phyloP scores from a whole-genome alignment of 2,329 filamentous ascomycete genomes.

The Bisporella sp. region DNA sequence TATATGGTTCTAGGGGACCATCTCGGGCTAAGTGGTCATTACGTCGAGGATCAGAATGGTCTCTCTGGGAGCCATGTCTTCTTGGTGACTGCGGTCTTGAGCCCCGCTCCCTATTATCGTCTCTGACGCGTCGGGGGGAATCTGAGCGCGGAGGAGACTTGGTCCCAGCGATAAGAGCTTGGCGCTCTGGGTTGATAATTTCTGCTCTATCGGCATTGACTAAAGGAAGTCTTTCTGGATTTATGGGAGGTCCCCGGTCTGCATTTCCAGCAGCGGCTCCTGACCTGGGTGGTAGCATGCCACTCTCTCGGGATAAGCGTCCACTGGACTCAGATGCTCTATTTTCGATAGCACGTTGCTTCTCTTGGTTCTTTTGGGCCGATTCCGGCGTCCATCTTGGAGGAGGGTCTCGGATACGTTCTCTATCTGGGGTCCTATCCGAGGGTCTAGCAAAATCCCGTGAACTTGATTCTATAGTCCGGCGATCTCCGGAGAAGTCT shows the following conservation, averaged over 20 bases:
- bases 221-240: conserved; percentile 17
- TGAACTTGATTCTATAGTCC: conserved; percentile 15
- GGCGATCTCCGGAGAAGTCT: conserved; percentile 23
- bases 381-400: conserved; percentile 24
- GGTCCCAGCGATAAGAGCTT: conserved; percentile 24
- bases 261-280: conserved; percentile 4
- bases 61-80: conserved; percentile 32
- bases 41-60: conserved; percentile 25
- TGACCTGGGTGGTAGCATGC: conserved; percentile 22
- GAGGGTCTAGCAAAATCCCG: conserved; percentile 21
- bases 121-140: conserved; percentile 24
- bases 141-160: conserved; percentile 20
- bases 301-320: conserved; percentile 23
- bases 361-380: conserved; percentile 22
- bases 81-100: conserved; percentile 44
- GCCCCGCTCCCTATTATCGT: conserved; percentile 21
- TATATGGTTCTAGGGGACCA: conserved; percentile 12
- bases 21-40: conserved; percentile 22
- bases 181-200: conserved; percentile 27
- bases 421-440: conserved; percentile 18
- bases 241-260: conserved; percentile 18
- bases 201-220: conserved; percentile 24
- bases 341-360: conserved; percentile 12
- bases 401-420: conserved; percentile 21
- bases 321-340: conserved; percentile 19